Evolutionary conservation across 345 rosid species (phyloP).

Genomic region (Eucalyptus guilfoylei): DNA sequence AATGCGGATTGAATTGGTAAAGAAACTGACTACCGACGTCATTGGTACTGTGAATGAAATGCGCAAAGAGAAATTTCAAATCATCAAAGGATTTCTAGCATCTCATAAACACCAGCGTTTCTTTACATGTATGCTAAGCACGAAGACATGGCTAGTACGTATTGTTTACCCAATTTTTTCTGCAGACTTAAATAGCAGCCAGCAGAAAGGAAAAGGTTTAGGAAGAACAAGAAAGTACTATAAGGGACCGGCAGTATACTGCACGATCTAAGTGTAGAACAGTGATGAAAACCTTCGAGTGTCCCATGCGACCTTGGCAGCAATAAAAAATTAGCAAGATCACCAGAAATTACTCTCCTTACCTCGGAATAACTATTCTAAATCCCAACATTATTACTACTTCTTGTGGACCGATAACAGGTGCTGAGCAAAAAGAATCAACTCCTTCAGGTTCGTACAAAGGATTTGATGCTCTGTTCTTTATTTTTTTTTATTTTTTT

Average conservation of each 20-base stretch:
- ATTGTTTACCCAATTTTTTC: neutral
- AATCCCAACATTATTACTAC: neutral
- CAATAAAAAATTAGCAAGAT: neutral
- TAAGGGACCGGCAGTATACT: neutral
- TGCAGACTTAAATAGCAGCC: neutral
- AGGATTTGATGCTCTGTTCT: neutral
- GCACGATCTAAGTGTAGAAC: neutral
- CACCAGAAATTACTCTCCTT: neutral
- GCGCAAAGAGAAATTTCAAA: neutral
- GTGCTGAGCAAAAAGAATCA: neutral
- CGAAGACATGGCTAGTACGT: neutral
- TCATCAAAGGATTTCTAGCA: neutral
- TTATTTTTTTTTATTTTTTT: neutral
- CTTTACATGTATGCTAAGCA: neutral
- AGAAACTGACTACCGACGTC: neutral
- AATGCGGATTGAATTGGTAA: neutral
- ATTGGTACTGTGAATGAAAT: neutral
- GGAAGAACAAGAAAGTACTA: neutral
- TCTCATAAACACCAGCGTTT: neutral
- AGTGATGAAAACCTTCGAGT: neutral
- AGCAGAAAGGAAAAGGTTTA: neutral
- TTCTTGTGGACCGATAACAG: neutral
- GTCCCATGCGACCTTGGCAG: neutral
- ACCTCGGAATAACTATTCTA: neutral
- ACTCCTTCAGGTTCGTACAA: neutral